Conservation (phyloP, 306 rosid genomes). For the Cicer arietinum region DNA sequence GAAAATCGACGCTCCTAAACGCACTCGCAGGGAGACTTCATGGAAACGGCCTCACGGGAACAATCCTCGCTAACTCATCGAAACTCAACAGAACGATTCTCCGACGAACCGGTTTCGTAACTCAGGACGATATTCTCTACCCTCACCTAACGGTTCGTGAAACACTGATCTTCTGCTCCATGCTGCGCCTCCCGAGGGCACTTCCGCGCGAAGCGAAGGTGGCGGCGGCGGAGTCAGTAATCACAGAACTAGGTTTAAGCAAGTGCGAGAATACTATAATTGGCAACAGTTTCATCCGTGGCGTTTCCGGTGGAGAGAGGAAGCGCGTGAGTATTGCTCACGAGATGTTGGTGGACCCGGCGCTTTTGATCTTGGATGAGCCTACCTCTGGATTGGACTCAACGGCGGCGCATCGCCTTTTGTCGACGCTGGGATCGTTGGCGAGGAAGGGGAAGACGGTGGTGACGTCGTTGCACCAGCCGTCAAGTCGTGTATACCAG, state of each 20-base stretch:
- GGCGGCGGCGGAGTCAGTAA: slow-evolving; percentile 64
- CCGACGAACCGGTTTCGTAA: slow-evolving; percentile 77
- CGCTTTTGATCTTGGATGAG: slow-evolving; percentile 73
- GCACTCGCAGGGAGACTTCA: slow-evolving; percentile 73
- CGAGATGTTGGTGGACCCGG: slow-evolving; percentile 84
- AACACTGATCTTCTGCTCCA: slow-evolving; percentile 77
- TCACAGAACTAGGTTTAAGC: slow-evolving; percentile 63
- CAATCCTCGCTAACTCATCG: slow-evolving; percentile 65
- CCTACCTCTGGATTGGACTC: slow-evolving; percentile 95
- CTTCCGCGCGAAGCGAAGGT: slow-evolving; percentile 52
- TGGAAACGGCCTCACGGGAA: slow-evolving; percentile 62
- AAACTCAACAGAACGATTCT: slow-evolving; percentile 54
- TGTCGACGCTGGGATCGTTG: slow-evolving; percentile 54
- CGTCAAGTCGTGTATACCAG: slow-evolving; percentile 87
- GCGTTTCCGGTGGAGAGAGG: slow-evolving; percentile 89
- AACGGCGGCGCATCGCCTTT: slow-evolving; percentile 76
- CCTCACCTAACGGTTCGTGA: slow-evolving; percentile 87
- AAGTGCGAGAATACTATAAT: slow-evolving; percentile 80
- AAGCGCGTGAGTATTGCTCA: slow-evolving; percentile 88
- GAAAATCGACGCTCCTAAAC: slow-evolving; percentile 84
- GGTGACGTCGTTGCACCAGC: slow-evolving; percentile 85
- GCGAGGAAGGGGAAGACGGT: slow-evolving; percentile 85
- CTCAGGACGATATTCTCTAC: slow-evolving; percentile 82
- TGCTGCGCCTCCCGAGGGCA: slow-evolving; percentile 68
- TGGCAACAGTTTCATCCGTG: slow-evolving; percentile 80